phyloP scores from a whole-genome alignment of 1,284 basidiomycete species.

The Sutorius eximius region DNA sequence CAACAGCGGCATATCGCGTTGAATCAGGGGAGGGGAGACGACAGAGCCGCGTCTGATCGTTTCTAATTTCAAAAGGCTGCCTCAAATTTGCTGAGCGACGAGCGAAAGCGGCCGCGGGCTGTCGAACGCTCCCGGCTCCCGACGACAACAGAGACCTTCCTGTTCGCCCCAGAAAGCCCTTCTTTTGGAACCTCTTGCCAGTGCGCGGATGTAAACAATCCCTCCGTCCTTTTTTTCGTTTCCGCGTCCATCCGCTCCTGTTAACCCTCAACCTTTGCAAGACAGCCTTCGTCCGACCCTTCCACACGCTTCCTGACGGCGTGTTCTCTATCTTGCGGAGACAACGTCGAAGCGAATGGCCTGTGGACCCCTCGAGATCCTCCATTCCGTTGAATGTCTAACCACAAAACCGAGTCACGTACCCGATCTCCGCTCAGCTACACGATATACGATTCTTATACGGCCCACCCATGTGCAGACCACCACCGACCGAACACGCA shows the following conservation, averaged over 20 bases:
- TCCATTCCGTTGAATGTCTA: conserved; percentile 15
- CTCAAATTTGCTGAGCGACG: conserved; percentile 27
- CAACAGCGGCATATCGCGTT: background rate
- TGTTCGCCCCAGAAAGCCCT: conserved; percentile 21
- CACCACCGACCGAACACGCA: conserved; percentile 17
- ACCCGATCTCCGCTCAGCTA: conserved; percentile 17
- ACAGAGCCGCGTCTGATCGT: conserved; percentile 14
- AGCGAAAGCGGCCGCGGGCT: conserved; percentile 21
- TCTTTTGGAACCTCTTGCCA: conserved; percentile 22
- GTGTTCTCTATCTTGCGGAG: conserved; percentile 6
- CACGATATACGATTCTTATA: conserved; percentile 8
- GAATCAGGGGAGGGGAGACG: conserved; percentile 5
- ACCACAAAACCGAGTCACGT: conserved; percentile 15
- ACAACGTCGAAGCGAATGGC: conserved; percentile 25
- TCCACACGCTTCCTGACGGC: conserved; percentile 10
- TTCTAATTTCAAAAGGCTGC: conserved; percentile 34
- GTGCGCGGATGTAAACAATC: conserved; percentile 34
- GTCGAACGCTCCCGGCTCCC: conserved; percentile 26
- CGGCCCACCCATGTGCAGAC: conserved; percentile 19
- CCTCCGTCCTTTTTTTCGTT: conserved; percentile 24
- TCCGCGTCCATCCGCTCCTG: conserved; percentile 27
- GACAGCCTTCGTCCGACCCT: conserved; percentile 2
- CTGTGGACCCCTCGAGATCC: conserved; percentile 18
- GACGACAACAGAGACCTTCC: conserved; percentile 27
- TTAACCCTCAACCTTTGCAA: conserved; percentile 2